phyloP scores from a whole-genome alignment of 345 rosid genomes.

The Eucalyptus pumila region DNA sequence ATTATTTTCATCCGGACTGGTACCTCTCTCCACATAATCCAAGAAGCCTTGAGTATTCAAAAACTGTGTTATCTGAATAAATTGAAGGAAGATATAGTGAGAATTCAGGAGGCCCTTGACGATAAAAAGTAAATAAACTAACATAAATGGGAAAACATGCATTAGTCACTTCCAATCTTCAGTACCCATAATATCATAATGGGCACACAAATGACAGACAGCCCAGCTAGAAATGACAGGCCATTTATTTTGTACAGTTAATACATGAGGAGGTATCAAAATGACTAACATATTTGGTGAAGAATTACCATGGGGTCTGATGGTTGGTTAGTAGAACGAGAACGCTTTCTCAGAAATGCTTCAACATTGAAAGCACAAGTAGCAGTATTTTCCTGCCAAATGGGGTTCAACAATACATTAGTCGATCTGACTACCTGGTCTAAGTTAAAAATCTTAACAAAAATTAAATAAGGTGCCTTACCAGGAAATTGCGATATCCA shows the following conservation, averaged over 20 bases:
- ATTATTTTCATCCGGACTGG: conserved; percentile 55
- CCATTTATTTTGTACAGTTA: not conserved
- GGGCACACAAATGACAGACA: not conserved
- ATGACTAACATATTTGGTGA: not conserved
- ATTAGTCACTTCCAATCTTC: not conserved
- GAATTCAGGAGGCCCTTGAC: not conserved
- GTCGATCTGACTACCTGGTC: not conserved
- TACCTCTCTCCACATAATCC: conserved; percentile 83
- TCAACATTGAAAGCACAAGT: conserved; percentile 63
- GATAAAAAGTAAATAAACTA: not conserved
- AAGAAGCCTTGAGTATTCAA: conserved; percentile 81
- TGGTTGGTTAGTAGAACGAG: conserved; percentile 86
- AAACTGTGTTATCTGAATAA: conserved; percentile 60
- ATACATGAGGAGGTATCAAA: not conserved
- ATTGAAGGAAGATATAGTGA: not conserved
- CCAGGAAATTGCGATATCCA: conserved; percentile 98
- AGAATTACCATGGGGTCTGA: conserved; percentile 78
- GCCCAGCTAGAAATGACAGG: not conserved
- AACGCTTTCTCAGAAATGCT: conserved; percentile 88
- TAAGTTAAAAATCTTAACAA: not conserved
- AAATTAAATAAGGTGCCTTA: conserved; percentile 18
- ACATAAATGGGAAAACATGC: not conserved
- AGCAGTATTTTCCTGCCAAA: conserved; percentile 63
- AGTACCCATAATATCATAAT: not conserved
- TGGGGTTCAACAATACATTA: not conserved